These are phyloP conservation scores for Xerocomellus intermedius DNA, from an alignment of 768 basidiomycete species.

Conservation along the genomic window DNA sequence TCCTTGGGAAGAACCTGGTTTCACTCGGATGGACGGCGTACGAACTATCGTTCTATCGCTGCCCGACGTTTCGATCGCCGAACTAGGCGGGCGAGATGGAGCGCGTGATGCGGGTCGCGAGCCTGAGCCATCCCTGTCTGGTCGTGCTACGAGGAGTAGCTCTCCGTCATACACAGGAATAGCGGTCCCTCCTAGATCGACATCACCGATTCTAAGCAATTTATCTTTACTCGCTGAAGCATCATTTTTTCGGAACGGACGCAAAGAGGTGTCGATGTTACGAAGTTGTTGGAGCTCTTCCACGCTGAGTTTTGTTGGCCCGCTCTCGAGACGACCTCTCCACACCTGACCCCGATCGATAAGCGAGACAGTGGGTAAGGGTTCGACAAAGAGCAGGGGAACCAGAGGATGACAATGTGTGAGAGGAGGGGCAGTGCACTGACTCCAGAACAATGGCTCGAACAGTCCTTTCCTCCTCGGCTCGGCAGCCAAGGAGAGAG, in stretches of 20 bases:
- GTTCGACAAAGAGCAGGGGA: slow-evolving; percentile 75
- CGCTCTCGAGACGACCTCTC: slow-evolving; percentile 70
- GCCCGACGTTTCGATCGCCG: slow-evolving; percentile 44
- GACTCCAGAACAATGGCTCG: slow-evolving; percentile 75
- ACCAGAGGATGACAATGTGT: slow-evolving; percentile 47
- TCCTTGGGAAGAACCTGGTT: slow-evolving; percentile 62
- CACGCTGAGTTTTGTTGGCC: slow-evolving; percentile 41
- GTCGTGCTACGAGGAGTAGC: slow-evolving; percentile 64
- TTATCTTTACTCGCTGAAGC: slow-evolving; percentile 23
- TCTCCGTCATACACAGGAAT: slow-evolving; percentile 77
- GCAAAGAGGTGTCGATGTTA: slow-evolving; percentile 46
- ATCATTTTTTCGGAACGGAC: slow-evolving; percentile 23
- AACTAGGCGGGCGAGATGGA: slow-evolving; percentile 71
- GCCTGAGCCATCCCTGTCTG: slow-evolving; percentile 41
- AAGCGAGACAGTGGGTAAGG: slow-evolving; percentile 63
- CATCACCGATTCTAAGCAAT: slow-evolving; percentile 38
- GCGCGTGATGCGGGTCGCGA: slow-evolving; percentile 61
- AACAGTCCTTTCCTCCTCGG: slow-evolving; percentile 71
- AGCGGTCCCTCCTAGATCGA: slow-evolving; percentile 60
- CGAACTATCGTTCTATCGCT: slow-evolving; percentile 47
- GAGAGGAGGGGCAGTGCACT: slow-evolving; percentile 36
- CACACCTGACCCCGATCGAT: slow-evolving; percentile 65
- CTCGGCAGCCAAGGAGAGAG: slow-evolving; percentile 72
- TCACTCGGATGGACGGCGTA: slow-evolving; percentile 76
- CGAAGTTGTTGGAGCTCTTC: slow-evolving; percentile 63